These are phyloP conservation scores for Barnettozyma vustinii DNA, from an alignment of 805 yeast genomes.

Conservation along the genomic window DNA sequence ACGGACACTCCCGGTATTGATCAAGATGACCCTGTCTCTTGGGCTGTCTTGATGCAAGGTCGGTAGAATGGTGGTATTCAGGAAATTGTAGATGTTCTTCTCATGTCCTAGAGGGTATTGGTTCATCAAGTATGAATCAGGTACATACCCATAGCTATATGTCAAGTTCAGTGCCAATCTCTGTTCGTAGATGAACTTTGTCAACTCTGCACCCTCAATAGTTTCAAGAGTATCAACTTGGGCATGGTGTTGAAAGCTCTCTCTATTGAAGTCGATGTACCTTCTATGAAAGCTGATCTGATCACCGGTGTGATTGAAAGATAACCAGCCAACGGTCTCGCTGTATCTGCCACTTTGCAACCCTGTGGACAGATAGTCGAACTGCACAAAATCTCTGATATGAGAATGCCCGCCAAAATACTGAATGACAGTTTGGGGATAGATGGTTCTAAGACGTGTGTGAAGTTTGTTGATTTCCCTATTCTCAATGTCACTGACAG, in stretches of 20 bases:
- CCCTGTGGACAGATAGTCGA: slow-evolving; percentile 65
- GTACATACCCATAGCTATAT: slow-evolving; percentile 58
- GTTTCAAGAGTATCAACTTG: slow-evolving; percentile 43
- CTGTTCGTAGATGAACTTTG: slow-evolving; percentile 37
- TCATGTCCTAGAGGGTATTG: slow-evolving; percentile 59
- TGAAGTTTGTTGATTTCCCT: slow-evolving; percentile 32
- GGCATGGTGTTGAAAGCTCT: slow-evolving; percentile 66
- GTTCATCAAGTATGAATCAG: slow-evolving; percentile 57
- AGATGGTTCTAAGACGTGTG: slow-evolving; percentile 44
- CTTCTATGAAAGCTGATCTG: slow-evolving; percentile 43
- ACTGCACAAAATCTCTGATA: slow-evolving; percentile 71
- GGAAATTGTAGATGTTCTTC: slow-evolving; percentile 51
- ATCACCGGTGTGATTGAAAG: slow-evolving; percentile 38
- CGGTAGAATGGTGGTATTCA: slow-evolving; percentile 54
- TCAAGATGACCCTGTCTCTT: slow-evolving; percentile 45
- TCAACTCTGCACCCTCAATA: slow-evolving; percentile 42
- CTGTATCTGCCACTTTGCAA: slow-evolving; percentile 92
- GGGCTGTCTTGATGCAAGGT: slow-evolving; percentile 28
- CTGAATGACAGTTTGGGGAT: slow-evolving; percentile 65
- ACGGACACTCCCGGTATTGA: slow-evolving; percentile 85
- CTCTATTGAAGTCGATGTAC: slow-evolving; percentile 77
- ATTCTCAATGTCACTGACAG: slow-evolving; percentile 40
- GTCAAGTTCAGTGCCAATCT: slow-evolving; percentile 50
- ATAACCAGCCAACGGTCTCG: slow-evolving; percentile 88
- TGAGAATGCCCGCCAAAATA: slow-evolving; percentile 95